Base-by-base conservation (phyloP, 2,329 filamentous ascomycete species). In the Leptographium lundbergii region DNA sequence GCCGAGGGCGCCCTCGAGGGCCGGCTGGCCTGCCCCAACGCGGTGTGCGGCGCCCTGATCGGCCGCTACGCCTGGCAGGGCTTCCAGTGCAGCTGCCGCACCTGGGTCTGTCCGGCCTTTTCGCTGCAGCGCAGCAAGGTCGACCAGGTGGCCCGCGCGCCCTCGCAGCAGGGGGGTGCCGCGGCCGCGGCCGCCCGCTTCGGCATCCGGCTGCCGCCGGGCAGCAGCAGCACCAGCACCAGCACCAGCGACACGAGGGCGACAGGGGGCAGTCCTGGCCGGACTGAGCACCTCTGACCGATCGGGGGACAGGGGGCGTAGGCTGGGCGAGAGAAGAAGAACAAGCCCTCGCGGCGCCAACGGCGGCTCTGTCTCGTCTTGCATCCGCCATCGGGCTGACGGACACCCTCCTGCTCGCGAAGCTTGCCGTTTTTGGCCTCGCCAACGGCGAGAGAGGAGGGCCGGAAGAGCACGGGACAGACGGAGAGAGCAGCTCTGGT, bases 51-150 rank as follows among this genome's bases (percentile, higher is more conserved):
- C 54, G 84, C 88, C 48, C 90, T 89, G 57, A 83, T 97, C 54
- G 94, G 94, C 47, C 88, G 94, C 66, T 99, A 96, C 69, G 88
- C 92, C 57, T 99, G 94, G 94, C 90, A 95, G 70, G 94, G 94
- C 17, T 87, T 96, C 79, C 85, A 85, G 70, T 99, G 94, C 74
- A 94, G 85, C 68, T 99, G 94, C 71, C 85, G 87, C 45, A 84
- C 86, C 62, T 97, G 94, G 92, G 80, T 96, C 25, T 88, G 91
- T 56, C 92, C 94, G 10, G 91, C 88, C 0, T 94, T 99, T 69
- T 92, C 88, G 62, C 76, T 97, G 62, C 86, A 90, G 58, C 88
- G 86, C 71, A 86, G 87, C 57, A 85, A 85, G 65, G 86, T 96
- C 45, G 94, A 97, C 70, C 86, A 95, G 67, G 71, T 76, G 47